Percentiles rank a stretch among this genome's conserved stretches.
Evolutionary conservation across 768 basidiomycete species (phyloP).

Genomic region (Mycena albidolilacea): DNA sequence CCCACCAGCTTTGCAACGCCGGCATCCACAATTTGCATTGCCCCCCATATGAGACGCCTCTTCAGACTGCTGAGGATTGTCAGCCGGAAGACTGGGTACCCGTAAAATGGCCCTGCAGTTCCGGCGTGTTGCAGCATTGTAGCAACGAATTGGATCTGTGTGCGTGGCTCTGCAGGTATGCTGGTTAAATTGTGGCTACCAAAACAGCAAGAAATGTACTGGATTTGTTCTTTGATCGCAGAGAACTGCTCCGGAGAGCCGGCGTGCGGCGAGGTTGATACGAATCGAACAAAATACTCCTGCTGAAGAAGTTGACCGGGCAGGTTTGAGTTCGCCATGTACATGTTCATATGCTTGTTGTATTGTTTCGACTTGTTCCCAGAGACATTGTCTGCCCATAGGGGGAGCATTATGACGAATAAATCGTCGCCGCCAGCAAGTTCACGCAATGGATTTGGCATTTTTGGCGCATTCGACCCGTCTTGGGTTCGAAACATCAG

Average conservation of each 20-base stretch:
- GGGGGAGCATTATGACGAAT: slow-evolving; percentile 22
- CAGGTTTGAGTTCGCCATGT: slow-evolving; percentile 15
- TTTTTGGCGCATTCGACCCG: background rate
- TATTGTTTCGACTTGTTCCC: background rate
- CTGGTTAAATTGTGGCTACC: background rate
- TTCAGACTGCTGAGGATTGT: slow-evolving; percentile 38
- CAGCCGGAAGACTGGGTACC: background rate
- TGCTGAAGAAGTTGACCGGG: slow-evolving; percentile 49
- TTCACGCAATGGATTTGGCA: slow-evolving; percentile 26
- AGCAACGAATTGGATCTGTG: background rate
- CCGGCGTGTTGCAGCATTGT: background rate
- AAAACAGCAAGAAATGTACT: background rate
- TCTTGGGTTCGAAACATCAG: background rate
- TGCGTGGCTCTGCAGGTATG: background rate
- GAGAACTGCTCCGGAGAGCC: slow-evolving; percentile 49
- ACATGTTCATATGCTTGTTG: too few relatives aligned
- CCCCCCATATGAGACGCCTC: slow-evolving; percentile 52
- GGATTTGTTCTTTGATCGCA: slow-evolving; percentile 30
- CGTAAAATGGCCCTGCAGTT: background rate
- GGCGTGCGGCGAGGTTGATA: slow-evolving; percentile 34
- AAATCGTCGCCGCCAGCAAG: slow-evolving; percentile 24
- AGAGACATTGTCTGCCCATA: slow-evolving; percentile 45
- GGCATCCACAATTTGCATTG: slow-evolving; percentile 50
- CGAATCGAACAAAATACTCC: slow-evolving; percentile 48
- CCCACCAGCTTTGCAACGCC: background rate